Conservation (phyloP, 176 grass and related monocot species). For the Tillandsia fasciculata region DNA sequence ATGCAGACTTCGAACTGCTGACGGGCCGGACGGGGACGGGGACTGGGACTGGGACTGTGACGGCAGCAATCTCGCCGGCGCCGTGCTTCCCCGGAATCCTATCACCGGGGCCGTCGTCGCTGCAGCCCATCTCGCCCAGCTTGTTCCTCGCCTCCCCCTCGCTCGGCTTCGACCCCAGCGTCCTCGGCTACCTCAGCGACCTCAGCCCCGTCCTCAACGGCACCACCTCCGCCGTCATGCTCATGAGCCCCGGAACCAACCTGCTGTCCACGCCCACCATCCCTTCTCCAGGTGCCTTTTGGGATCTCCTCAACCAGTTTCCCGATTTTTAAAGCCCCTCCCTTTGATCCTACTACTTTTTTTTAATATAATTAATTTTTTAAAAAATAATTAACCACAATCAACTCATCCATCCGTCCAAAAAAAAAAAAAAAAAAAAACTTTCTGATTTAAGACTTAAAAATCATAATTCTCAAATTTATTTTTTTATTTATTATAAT, state of each 20-base stretch:
- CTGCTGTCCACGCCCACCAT: background rate
- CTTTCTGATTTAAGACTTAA: too few species aligned
- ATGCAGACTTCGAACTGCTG: too few species aligned
- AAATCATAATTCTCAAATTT: too few species aligned
- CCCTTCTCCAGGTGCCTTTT: background rate
- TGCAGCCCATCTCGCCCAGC: conserved; percentile 34
- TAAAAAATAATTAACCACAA: background rate
- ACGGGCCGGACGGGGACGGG: background rate
- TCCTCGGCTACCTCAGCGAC: conserved; percentile 58
- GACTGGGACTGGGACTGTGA: conserved; percentile 7
- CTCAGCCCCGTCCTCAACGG: conserved; percentile 53
- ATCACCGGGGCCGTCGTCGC: conserved; percentile 57
- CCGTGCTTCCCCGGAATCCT: conserved; percentile 37
- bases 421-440: too few species aligned
- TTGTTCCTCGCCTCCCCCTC: conserved; percentile 53
- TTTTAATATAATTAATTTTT: background rate
- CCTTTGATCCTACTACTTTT: background rate
- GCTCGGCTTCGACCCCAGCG: conserved; percentile 35
- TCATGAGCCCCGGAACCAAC: conserved; percentile 30
- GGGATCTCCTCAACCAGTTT: background rate
- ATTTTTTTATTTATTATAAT: too few species aligned
- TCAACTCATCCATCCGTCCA: too few species aligned
- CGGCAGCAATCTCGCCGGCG: background rate
- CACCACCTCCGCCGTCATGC: conserved; percentile 26
- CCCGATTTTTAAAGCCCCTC: background rate